phyloP scores from a whole-genome alignment of 805 yeast genomes.

The Candida loeiensis region DNA sequence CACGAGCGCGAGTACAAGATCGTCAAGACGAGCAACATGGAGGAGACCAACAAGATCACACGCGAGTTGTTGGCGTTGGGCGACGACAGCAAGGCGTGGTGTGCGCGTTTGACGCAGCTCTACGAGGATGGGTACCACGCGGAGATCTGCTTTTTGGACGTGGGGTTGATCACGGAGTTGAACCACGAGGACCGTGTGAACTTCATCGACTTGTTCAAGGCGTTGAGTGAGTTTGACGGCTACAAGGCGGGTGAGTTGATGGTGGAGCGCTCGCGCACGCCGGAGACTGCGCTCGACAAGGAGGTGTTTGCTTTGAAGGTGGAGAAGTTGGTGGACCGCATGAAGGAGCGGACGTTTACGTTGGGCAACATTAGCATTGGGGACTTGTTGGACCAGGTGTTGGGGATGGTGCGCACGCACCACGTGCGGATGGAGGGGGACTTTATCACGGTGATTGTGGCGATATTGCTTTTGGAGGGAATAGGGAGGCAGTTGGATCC shows the following conservation, averaged over 20 bases:
- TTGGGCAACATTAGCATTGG: slow-evolving; percentile 91
- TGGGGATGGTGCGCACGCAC: slow-evolving; percentile 86
- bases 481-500: slow-evolving; percentile 94
- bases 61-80: slow-evolving; percentile 35
- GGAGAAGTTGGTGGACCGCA: slow-evolving; percentile 73
- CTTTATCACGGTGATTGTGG: slow-evolving; percentile 91
- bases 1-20: slow-evolving; percentile 43
- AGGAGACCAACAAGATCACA: slow-evolving; percentile 46
- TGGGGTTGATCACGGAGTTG: slow-evolving; percentile 90
- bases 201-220: slow-evolving; percentile 83
- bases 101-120: slow-evolving; percentile 42
- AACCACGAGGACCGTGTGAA: slow-evolving; percentile 74
- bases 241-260: slow-evolving; percentile 90
- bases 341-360: slow-evolving; percentile 85
- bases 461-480: slow-evolving; percentile 87
- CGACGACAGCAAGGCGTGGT: slow-evolving; percentile 41
- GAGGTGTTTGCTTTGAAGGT: slow-evolving; percentile 88
- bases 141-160: slow-evolving; percentile 86
- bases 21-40: slow-evolving; percentile 41
- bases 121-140: slow-evolving; percentile 66
- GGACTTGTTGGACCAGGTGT: slow-evolving; percentile 79
- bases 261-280: slow-evolving; percentile 93
- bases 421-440: slow-evolving; percentile 98
- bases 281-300: slow-evolving; percentile 81
- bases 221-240: slow-evolving; percentile 90